phyloP scores from a whole-genome alignment of 2,329 filamentous ascomycete species.

The Polytolypa hystricis region DNA sequence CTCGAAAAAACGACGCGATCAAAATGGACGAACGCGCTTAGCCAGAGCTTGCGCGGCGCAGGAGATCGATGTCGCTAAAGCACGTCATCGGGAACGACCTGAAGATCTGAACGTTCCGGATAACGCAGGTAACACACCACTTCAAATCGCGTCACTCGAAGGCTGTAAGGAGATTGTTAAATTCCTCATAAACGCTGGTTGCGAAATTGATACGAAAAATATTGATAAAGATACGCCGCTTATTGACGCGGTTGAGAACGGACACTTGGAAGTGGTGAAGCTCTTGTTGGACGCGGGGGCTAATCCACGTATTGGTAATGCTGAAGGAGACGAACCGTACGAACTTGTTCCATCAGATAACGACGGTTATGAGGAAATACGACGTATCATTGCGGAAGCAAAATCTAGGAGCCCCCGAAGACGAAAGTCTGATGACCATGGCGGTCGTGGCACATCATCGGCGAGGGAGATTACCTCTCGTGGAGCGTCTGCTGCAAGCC shows the following conservation, averaged over 20 bases:
- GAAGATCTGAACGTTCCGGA: conserved; percentile 84
- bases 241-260: conserved; percentile 93
- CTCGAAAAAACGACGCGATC: conserved; percentile 80
- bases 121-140: conserved; percentile 89
- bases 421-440: conserved; percentile 33
- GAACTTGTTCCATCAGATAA: conserved; percentile 66
- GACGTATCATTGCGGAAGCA: conserved; percentile 55
- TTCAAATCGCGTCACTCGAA: conserved; percentile 85
- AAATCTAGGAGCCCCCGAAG: conserved; percentile 43
- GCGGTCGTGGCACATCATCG: conserved; percentile 16
- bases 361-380: conserved; percentile 71
- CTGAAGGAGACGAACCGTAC: conserved; percentile 83
- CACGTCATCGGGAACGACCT: conserved; percentile 63
- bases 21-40: conserved; percentile 80
- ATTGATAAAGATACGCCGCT: conserved; percentile 83
- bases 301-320: conserved; percentile 81
- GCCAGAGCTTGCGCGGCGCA: conserved; percentile 84
- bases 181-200: conserved; percentile 73
- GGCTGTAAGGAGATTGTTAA: conserved; percentile 80
- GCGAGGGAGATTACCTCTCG: conserved; percentile 30
- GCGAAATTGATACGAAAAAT: conserved; percentile 68
- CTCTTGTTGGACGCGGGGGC: conserved; percentile 76
- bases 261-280: conserved; percentile 77
- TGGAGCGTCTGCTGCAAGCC: conserved; percentile 34
- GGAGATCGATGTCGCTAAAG: conserved; percentile 67